phyloP scores from a whole-genome alignment of 306 rosid genomes.

The Quercus bicolor region DNA sequence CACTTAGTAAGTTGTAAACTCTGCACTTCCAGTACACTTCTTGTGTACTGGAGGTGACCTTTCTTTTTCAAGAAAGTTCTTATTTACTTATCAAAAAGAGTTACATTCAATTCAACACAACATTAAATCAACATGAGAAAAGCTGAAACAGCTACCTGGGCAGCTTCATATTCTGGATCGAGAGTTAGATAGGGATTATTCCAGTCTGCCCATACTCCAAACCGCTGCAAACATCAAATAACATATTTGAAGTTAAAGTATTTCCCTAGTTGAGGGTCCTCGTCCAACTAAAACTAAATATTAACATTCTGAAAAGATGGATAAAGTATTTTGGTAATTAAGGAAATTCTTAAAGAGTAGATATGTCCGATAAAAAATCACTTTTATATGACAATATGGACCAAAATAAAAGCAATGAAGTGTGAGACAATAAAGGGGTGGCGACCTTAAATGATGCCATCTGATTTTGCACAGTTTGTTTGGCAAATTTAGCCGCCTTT shows the following conservation, averaged over 20 bases:
- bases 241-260: conserved; percentile 25
- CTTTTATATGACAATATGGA: not conserved
- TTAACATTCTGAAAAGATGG: not conserved
- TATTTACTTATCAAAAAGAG: not conserved
- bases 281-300: not conserved
- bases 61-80: too few relatives aligned
- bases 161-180: conserved; percentile 95
- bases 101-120: conserved; percentile 5
- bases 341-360: not conserved
- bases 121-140: conserved; percentile 29
- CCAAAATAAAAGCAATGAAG: conserved; percentile 15
- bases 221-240: conserved; percentile 76
- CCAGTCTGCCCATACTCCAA: conserved; percentile 99
- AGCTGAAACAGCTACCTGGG: conserved; percentile 78
- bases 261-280: not conserved
- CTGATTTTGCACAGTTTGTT: conserved; percentile 78
- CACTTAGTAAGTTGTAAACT: too few relatives aligned
- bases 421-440: conserved; percentile 14
- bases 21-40: too few relatives aligned
- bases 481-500: conserved; percentile 96
- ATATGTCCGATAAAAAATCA: not conserved
- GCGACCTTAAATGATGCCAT: conserved; percentile 93
- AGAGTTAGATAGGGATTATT: conserved; percentile 82
- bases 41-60: too few relatives aligned
- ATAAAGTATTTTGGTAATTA: not conserved